Conservation (phyloP, 2,329 filamentous ascomycete species). For the Pezicula carpinea region DNA sequence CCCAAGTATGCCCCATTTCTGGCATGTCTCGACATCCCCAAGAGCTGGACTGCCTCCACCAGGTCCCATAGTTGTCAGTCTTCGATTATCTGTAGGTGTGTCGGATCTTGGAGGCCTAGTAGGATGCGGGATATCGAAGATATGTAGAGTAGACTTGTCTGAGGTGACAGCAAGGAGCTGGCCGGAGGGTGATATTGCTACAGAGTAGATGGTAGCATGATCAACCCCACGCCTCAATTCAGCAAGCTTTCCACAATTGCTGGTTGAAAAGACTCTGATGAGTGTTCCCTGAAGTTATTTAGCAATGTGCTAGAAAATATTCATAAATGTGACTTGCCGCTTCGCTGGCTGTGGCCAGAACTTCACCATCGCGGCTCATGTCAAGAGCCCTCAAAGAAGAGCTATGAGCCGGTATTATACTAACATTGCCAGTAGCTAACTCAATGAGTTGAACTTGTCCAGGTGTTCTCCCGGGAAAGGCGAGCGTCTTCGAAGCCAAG, state of each 20-base stretch:
- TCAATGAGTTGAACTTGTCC: conserved; percentile 90
- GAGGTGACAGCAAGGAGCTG: conserved; percentile 84
- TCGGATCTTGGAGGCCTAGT: conserved; percentile 34
- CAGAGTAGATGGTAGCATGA: conserved; percentile 77
- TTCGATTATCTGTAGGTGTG: conserved; percentile 27
- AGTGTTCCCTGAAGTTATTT: conserved; percentile 64
- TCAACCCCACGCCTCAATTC: conserved; percentile 90
- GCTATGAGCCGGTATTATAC: conserved; percentile 88
- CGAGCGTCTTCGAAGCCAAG: conserved; percentile 67
- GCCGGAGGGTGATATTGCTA: conserved; percentile 81
- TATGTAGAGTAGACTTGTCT: conserved; percentile 91
- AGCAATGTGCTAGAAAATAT: background rate
- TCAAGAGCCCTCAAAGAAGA: conserved; percentile 73
- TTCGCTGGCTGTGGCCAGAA: conserved; percentile 87
- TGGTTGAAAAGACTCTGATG: conserved; percentile 78
- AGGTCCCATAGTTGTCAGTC: conserved; percentile 23
- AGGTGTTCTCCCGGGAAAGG: conserved; percentile 79
- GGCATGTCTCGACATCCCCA: conserved; percentile 46
- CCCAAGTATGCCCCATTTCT: conserved; percentile 82
- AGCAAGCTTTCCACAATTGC: conserved; percentile 72
- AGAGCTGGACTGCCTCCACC: conserved; percentile 26
- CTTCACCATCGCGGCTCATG: conserved; percentile 72
- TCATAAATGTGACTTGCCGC: conserved; percentile 40
- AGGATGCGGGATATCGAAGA: conserved; percentile 76
- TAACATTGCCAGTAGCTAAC: conserved; percentile 72